Percentiles rank a stretch among this genome's conserved stretches.
phyloP scores from a whole-genome alignment of 805 yeast genomes.

The Komagataella pastoris region DNA sequence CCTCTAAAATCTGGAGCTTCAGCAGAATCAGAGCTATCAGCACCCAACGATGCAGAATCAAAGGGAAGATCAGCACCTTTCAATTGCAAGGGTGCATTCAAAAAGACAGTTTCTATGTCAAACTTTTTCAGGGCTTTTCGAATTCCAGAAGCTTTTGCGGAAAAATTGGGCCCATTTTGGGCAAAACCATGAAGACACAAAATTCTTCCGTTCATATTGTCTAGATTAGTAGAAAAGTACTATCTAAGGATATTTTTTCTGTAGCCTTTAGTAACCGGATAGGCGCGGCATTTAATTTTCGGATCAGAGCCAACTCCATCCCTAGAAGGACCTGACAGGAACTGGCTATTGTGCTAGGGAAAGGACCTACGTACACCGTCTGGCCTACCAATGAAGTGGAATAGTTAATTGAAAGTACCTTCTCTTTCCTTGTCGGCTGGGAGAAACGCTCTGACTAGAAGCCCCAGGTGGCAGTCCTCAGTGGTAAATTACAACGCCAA shows the following conservation, averaged over 20 bases:
- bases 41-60: constrained; percentile 29
- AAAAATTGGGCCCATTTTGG: constrained; percentile 72
- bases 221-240: background rate
- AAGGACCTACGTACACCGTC: background rate
- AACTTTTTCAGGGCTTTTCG: constrained; percentile 57
- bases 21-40: constrained; percentile 29
- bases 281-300: background rate
- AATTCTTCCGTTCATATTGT: constrained; percentile 28
- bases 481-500: too few relatives aligned
- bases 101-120: constrained; percentile 58
- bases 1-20: constrained; percentile 26
- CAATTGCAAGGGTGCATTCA: constrained; percentile 66
- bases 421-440: too few relatives aligned
- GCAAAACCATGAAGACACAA: constrained; percentile 89
- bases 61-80: constrained; percentile 66
- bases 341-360: background rate
- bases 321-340: background rate
- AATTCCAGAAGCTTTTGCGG: constrained; percentile 81
- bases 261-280: background rate
- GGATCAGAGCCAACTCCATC: background rate
- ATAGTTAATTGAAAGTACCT: background rate
- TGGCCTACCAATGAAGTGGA: background rate
- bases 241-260: background rate
- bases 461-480: too few relatives aligned
- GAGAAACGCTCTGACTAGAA: too few relatives aligned